Percentiles rank a stretch among this genome's conserved stretches.
Evolutionary conservation across 768 basidiomycete genomes (phyloP).

Genomic region (Mycena chlorophos): DNA sequence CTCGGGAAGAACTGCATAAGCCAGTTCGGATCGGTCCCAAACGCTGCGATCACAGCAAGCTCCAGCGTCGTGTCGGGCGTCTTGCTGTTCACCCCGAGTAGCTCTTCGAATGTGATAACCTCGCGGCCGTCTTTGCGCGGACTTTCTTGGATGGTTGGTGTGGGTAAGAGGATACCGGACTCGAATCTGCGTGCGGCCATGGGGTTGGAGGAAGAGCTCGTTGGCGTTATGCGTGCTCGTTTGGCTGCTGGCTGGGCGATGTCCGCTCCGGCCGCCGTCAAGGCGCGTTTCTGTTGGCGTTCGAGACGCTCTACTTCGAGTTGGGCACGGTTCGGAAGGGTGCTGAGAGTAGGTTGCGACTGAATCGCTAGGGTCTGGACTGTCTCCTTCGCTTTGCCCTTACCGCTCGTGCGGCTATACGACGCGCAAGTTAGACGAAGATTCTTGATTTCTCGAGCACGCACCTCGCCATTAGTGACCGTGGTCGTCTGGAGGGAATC

Average conservation of each 20-base stretch:
- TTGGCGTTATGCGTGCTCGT: no score
- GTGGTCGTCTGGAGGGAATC: no score
- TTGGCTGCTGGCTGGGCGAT: no score
- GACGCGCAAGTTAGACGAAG: no score
- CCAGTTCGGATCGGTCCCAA: conserved; percentile 70
- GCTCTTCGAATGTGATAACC: conserved; percentile 1
- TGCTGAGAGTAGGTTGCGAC: conserved; percentile 27
- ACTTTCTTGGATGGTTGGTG: conserved; percentile 50
- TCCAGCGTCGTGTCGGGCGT: conserved; percentile 50
- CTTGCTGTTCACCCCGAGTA: conserved; percentile 40
- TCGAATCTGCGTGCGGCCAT: conserved; percentile 32
- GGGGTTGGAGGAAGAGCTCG: conserved; percentile 51
- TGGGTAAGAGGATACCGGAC: conserved; percentile 12
- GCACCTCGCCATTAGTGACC: no score
- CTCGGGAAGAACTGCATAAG: conserved; percentile 71
- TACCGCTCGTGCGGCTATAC: no score
- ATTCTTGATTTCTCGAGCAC: no score
- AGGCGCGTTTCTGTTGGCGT: conserved; percentile 58
- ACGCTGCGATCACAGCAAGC: conserved; percentile 79
- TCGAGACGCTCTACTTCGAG: conserved; percentile 77
- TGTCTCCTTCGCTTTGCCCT: no score
- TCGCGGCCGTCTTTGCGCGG: conserved; percentile 44
- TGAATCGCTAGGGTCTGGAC: no score
- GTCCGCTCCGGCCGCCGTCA: no score
- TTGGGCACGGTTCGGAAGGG: conserved; percentile 71